Percentiles rank a stretch among this genome's conserved stretches.
Conservation (phyloP, 1,284 basidiomycete genomes). For the Ceratobasidium sp. region DNA sequence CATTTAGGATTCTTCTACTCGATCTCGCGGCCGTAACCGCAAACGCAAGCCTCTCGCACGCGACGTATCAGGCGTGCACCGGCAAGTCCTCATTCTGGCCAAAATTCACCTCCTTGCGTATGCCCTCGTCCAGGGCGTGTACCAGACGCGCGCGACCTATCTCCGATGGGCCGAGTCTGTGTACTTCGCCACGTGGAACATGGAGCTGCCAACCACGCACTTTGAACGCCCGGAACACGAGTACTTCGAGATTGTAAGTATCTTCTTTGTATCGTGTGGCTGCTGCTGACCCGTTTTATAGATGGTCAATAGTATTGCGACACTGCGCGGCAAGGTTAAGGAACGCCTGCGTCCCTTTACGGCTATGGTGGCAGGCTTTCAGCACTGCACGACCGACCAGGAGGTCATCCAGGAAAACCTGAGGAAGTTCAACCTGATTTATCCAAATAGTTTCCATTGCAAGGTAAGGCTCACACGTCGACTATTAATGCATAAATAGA, state of each 20-base stretch:
- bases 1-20: neutral
- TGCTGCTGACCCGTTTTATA: neutral
- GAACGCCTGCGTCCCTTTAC: neutral
- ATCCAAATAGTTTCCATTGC: conserved; percentile 22
- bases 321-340: conserved; percentile 6
- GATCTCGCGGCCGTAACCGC: neutral
- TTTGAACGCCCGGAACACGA: neutral
- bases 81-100: neutral
- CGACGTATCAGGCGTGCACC: neutral
- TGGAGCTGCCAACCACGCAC: neutral
- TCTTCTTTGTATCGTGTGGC: too few relatives aligned
- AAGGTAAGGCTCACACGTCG: neutral
- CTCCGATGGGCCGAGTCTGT: conserved; percentile 1
- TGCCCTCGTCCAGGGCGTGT: neutral
- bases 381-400: neutral
- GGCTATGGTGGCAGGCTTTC: neutral
- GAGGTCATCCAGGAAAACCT: conserved; percentile 1
- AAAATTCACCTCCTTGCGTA: neutral
- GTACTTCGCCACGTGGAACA: neutral
- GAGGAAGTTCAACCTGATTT: neutral
- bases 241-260: conserved; percentile 1
- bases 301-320: conserved; percentile 21
- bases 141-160: conserved; percentile 5
- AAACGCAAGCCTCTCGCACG: conserved; percentile 26
- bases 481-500: too few relatives aligned